Evolutionary conservation across 192 early-diverging fungal species (phyloP).

Genomic region (Lobosporangium transversale): DNA sequence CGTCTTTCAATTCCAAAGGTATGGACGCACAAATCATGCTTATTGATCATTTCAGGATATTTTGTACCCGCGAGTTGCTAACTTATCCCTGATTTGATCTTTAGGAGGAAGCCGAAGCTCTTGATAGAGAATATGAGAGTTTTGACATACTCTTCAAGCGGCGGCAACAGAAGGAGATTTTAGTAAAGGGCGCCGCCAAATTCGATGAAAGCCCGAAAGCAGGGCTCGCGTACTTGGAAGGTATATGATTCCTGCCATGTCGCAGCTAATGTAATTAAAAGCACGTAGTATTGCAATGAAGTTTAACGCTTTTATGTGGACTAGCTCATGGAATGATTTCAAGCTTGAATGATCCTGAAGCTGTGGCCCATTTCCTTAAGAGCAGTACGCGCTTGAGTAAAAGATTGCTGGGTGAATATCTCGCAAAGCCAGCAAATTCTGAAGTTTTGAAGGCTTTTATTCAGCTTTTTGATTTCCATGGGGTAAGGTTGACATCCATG

Average conservation of each 20-base stretch:
- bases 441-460: constrained; percentile 90
- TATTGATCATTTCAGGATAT: no score
- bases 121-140: constrained; percentile 25
- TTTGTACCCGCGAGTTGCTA: neutral
- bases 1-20: constrained; percentile 54
- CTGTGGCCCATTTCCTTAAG: constrained; percentile 80
- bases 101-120: constrained; percentile 34
- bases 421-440: constrained; percentile 86
- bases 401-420: constrained; percentile 85
- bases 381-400: constrained; percentile 90
- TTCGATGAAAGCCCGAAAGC: constrained; percentile 92
- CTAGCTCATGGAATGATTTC: constrained; percentile 53
- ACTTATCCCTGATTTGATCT: neutral
- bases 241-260: constrained; percentile 21
- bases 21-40: no score
- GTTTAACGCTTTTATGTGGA: neutral
- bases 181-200: constrained; percentile 78
- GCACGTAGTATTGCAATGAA: neutral
- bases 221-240: constrained; percentile 85
- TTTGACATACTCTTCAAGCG: constrained; percentile 52
- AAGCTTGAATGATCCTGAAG: constrained; percentile 59
- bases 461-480: constrained; percentile 86
- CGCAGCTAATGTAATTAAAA: no score
- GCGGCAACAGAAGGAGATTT: constrained; percentile 79
- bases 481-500: constrained; percentile 61